Percentiles rank a stretch among this genome's conserved stretches.
Conservation (phyloP, 2,329 filamentous ascomycete genomes). For the Sclerotinia borealis region DNA sequence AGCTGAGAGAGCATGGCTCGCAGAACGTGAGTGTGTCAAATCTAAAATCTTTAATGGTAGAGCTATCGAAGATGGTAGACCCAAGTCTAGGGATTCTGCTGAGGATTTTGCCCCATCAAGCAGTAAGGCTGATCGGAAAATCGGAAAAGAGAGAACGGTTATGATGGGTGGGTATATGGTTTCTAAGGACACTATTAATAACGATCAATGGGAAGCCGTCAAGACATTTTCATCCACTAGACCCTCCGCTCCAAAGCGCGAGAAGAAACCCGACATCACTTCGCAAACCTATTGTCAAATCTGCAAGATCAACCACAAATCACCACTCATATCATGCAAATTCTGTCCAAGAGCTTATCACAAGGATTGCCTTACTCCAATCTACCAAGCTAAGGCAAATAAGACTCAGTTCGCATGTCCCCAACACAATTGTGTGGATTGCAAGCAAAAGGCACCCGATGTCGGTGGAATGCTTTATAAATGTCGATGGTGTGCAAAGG, state of each 20-base stretch:
- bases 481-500: conserved; percentile 49
- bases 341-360: conserved; percentile 52
- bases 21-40: conserved; percentile 50
- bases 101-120: conserved; percentile 34
- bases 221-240: conserved; percentile 50
- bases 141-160: conserved; percentile 52
- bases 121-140: conserved; percentile 39
- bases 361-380: conserved; percentile 40
- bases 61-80: conserved; percentile 35
- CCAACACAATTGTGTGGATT: conserved; percentile 49
- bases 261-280: conserved; percentile 38
- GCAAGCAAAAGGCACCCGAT: conserved; percentile 43
- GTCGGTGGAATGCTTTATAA: conserved; percentile 40
- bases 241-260: conserved; percentile 42
- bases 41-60: conserved; percentile 52
- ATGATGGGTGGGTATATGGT: conserved; percentile 50
- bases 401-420: conserved; percentile 47
- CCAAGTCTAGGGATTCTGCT: conserved; percentile 32
- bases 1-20: conserved; percentile 50
- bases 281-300: conserved; percentile 48
- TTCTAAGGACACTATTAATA: conserved; percentile 48
- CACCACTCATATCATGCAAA: conserved; percentile 41
- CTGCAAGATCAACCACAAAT: conserved; percentile 42
- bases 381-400: conserved; percentile 38
- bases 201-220: conserved; percentile 50